These are phyloP conservation scores for Backusella australiensis DNA, from an alignment of 192 early-diverging fungal genomes.

Conservation along the genomic window DNA sequence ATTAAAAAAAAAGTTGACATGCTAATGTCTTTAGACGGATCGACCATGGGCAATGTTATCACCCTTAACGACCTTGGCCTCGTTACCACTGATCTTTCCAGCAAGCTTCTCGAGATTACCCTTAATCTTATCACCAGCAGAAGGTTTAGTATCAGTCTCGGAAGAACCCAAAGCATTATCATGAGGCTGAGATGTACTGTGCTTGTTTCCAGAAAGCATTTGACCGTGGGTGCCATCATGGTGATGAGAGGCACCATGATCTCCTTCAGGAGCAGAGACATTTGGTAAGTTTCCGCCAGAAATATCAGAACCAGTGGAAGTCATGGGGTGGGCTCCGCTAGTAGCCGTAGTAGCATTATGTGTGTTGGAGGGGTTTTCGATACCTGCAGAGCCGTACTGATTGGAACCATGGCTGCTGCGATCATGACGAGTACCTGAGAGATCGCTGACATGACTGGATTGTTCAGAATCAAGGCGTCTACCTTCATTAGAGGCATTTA, in stretches of 20 bases:
- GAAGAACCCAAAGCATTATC: neutral
- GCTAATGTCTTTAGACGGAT: neutral
- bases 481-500: neutral
- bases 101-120: slow-evolving; percentile 27
- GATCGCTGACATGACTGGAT: neutral
- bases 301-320: neutral
- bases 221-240: neutral
- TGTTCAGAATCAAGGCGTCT: neutral
- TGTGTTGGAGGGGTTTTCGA: neutral
- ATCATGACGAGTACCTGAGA: neutral
- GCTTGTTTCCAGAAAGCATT: neutral
- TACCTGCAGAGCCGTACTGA: neutral
- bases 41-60: slow-evolving; percentile 23
- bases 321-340: neutral
- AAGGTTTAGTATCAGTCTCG: neutral
- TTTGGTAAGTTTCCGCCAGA: neutral
- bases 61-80: slow-evolving; percentile 35
- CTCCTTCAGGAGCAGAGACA: neutral
- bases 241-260: slow-evolving; percentile 1
- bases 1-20: neutral
- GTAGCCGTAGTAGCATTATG: neutral
- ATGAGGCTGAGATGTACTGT: neutral
- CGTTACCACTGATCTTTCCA: slow-evolving; percentile 32
- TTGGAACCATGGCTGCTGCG: neutral
- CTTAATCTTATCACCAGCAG: slow-evolving; percentile 35